These are phyloP conservation scores for Cinchona pubescens DNA, from an alignment of 257 asterid species.

Conservation along the genomic window DNA sequence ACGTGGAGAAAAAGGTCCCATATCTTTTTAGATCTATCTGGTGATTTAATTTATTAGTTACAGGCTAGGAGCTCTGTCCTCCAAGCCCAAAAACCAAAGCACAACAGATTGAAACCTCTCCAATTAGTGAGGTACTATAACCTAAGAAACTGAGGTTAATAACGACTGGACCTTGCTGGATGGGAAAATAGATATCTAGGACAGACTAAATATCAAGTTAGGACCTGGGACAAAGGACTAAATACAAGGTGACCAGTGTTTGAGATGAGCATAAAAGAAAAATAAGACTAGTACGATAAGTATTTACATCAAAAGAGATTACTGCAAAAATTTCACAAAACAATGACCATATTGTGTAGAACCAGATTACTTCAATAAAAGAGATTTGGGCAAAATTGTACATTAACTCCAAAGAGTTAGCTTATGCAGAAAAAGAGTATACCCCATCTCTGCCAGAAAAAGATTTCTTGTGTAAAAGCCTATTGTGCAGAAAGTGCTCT, in stretches of 20 bases:
- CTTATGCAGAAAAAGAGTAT: background rate
- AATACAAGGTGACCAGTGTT: background rate
- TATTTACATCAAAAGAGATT: background rate
- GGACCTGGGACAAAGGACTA: background rate
- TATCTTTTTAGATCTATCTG: background rate
- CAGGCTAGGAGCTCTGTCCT: background rate
- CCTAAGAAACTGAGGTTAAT: background rate
- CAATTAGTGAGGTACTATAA: background rate
- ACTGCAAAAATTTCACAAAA: background rate
- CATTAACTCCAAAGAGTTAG: background rate
- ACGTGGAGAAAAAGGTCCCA: background rate
- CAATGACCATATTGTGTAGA: background rate
- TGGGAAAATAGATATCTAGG: background rate
- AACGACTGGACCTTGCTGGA: background rate
- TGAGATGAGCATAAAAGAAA: background rate
- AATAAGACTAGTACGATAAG: background rate
- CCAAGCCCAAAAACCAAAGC: background rate
- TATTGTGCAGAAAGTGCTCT: background rate
- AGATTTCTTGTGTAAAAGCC: background rate
- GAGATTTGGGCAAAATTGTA: background rate
- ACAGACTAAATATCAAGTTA: background rate
- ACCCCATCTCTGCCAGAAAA: background rate
- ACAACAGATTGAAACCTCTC: background rate
- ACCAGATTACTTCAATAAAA: no score
- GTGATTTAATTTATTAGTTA: background rate